Percentiles rank a stretch among this genome's conserved stretches.
Evolutionary conservation across 176 grass and related monocot species (phyloP).

Genomic region (sorghum (Sorghum bicolor)): DNA sequence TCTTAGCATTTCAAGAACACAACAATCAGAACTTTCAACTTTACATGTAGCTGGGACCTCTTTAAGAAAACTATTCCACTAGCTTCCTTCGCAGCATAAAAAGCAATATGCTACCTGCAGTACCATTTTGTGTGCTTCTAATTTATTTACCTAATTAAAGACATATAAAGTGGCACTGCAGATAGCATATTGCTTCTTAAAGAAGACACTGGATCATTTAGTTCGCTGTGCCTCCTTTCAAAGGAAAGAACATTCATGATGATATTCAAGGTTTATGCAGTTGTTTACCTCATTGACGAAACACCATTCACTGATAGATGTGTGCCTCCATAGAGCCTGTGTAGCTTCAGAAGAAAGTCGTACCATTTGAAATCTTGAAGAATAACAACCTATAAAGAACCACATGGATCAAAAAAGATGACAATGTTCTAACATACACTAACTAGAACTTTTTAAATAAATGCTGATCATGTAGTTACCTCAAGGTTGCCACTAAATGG

Average conservation of each 20-base stretch:
- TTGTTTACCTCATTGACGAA: conserved; percentile 60
- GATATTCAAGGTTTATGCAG: neutral
- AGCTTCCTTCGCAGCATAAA: conserved; percentile 23
- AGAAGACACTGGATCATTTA: neutral
- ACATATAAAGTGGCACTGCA: neutral
- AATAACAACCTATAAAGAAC: conserved; percentile 67
- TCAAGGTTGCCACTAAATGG: conserved; percentile 71
- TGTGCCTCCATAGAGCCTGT: conserved; percentile 77
- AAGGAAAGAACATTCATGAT: conserved; percentile 21
- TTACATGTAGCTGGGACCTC: neutral
- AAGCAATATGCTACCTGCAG: conserved; percentile 9
- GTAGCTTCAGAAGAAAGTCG: conserved; percentile 79
- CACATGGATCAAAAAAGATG: conserved; percentile 18
- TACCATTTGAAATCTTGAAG: conserved; percentile 97
- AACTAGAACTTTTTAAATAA: neutral
- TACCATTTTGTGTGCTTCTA: neutral
- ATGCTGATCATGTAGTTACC: conserved; percentile 39
- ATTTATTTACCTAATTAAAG: neutral
- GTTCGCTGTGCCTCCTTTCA: neutral
- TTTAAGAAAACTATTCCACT: conserved; percentile 1
- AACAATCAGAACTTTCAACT: neutral
- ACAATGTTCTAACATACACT: neutral
- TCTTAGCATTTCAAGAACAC: conserved; percentile 15
- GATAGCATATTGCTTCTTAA: neutral
- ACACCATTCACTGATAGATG: conserved; percentile 71